Percentiles rank a stretch among this genome's conserved stretches.
phyloP scores from a whole-genome alignment of 2,329 filamentous ascomycete species.

The Hymenoscyphus linearis region DNA sequence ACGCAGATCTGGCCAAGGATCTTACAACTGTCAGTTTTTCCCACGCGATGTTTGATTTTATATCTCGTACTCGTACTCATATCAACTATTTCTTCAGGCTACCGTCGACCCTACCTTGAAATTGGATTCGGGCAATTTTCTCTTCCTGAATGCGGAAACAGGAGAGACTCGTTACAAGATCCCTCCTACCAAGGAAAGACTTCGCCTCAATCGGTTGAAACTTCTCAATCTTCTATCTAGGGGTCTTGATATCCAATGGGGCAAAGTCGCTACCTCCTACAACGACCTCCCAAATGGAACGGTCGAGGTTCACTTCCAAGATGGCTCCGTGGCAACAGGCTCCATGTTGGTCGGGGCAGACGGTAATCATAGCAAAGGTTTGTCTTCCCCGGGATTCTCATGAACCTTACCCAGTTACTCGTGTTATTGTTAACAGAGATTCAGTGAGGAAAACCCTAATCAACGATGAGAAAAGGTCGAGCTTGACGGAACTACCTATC shows the following conservation, averaged over 20 bases:
- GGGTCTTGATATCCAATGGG: constrained; percentile 2
- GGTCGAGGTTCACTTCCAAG: not conserved
- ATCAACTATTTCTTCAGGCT: not conserved
- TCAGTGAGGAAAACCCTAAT: not conserved
- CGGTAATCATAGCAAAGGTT: constrained; percentile 1
- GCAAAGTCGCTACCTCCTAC: not conserved
- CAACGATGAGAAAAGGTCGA: not conserved
- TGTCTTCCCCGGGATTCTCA: not conserved
- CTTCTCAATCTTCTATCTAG: not conserved
- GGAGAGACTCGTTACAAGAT: constrained; percentile 1
- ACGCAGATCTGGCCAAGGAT: not conserved
- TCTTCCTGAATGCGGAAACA: constrained; percentile 3
- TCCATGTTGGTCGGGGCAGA: constrained; percentile 1
- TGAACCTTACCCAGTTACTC: not conserved
- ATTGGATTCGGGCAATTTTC: not conserved
- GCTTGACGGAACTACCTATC: not conserved
- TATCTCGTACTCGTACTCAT: not conserved
- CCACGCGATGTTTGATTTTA: not conserved
- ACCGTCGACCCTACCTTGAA: not conserved
- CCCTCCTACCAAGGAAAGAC: not conserved
- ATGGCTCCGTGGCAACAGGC: not conserved
- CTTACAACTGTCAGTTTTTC: not conserved
- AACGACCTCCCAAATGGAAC: not conserved
- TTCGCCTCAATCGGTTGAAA: not conserved
- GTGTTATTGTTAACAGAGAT: not conserved